A percentile compares a stretch with the other conserved stretches of the same genome.
These are phyloP conservation scores for Aspergillus japonicus DNA, from an alignment of 2,329 filamentous ascomycete species.

Conservation along the genomic window DNA sequence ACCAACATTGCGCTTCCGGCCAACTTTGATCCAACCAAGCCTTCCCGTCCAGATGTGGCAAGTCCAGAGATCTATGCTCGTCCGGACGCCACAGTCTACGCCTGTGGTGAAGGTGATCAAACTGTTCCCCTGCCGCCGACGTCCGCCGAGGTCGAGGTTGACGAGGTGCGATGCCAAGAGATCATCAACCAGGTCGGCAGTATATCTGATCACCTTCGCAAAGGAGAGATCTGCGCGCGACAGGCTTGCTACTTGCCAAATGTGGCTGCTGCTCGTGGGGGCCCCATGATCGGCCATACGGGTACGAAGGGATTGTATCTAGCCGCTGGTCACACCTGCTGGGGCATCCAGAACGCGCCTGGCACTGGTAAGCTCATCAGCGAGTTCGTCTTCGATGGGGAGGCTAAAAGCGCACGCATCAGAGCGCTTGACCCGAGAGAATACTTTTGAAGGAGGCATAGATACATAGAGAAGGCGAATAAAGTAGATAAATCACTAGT, in stretches of 20 bases:
- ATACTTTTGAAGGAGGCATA: constrained; percentile 39
- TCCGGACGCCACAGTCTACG: constrained; percentile 86
- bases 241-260: constrained; percentile 95
- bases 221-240: constrained; percentile 67
- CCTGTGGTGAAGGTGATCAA: constrained; percentile 85
- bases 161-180: constrained; percentile 76
- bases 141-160: constrained; percentile 72
- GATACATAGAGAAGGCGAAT: constrained; percentile 11
- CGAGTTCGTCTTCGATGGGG: constrained; percentile 73
- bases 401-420: constrained; percentile 66
- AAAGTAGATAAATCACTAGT: not conserved
- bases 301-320: constrained; percentile 72
- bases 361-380: constrained; percentile 80
- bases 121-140: constrained; percentile 71
- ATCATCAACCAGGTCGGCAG: constrained; percentile 72
- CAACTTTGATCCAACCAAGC: constrained; percentile 54
- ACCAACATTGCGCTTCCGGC: constrained; percentile 76
- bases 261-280: constrained; percentile 57
- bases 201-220: constrained; percentile 58
- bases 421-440: constrained; percentile 65
- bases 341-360: constrained; percentile 96
- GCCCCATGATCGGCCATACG: constrained; percentile 76
- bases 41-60: constrained; percentile 60
- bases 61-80: constrained; percentile 93
- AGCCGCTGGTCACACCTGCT: constrained; percentile 91